These are phyloP conservation scores for Pilobolus umbonatus DNA, from an alignment of 192 early-diverging fungal species.

Conservation along the genomic window DNA sequence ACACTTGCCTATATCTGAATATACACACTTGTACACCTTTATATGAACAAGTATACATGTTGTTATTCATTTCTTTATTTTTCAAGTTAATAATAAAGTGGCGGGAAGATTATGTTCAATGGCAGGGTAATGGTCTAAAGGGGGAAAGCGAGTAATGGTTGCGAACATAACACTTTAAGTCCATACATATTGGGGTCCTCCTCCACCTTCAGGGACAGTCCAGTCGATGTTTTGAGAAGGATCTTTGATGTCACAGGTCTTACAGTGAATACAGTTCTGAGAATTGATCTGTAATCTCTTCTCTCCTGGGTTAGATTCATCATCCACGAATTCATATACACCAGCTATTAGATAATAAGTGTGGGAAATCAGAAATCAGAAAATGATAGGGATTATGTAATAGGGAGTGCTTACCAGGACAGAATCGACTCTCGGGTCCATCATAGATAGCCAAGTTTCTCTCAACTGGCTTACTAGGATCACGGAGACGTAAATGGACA, in stretches of 20 bases:
- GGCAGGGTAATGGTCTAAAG: no score
- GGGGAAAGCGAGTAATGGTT: no score
- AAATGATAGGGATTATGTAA: not conserved
- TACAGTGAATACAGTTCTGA: slow-evolving; percentile 99
- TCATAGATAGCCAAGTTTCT: slow-evolving; percentile 82
- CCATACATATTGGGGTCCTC: slow-evolving; percentile 58
- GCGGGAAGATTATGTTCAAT: no score
- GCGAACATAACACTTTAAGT: no score
- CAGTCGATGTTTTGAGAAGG: slow-evolving; percentile 99
- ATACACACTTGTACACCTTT: no score
- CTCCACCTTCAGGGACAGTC: slow-evolving; percentile 90
- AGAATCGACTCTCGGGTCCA: slow-evolving; percentile 94
- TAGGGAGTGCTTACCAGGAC: slow-evolving; percentile 62
- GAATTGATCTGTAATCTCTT: slow-evolving; percentile 97
- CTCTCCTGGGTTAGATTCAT: slow-evolving; percentile 79
- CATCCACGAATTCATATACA: slow-evolving; percentile 97
- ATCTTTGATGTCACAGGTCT: slow-evolving; percentile 99
- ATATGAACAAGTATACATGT: no score
- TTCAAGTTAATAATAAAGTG: no score
- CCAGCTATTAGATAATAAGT: slow-evolving; percentile 51
- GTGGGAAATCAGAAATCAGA: no score
- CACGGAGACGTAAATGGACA: slow-evolving; percentile 79
- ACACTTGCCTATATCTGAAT: no score
- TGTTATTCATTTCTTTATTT: no score
- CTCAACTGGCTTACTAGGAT: slow-evolving; percentile 73